Evolutionary conservation across 345 rosid species (phyloP).

Genomic region (Viola odorata): DNA sequence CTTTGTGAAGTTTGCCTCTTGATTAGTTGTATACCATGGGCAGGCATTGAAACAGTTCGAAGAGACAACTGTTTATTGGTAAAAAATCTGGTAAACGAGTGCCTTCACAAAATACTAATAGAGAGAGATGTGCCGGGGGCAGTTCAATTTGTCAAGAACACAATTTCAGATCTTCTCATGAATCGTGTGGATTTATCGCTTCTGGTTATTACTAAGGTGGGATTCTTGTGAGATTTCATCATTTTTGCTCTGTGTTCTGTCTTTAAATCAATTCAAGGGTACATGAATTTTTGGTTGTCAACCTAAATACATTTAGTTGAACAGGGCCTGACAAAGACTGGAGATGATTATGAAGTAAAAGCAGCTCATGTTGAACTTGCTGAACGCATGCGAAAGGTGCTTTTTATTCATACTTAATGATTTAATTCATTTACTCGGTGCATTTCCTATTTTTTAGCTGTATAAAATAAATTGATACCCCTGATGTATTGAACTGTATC

Average conservation of each 20-base stretch:
- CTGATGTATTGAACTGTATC: too few relatives aligned
- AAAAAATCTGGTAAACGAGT: constrained; percentile 84
- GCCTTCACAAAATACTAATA: constrained; percentile 83
- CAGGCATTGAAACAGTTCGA: constrained; percentile 98
- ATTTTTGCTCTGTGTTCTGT: constrained; percentile 16
- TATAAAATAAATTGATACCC: too few relatives aligned
- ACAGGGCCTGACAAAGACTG: constrained; percentile 93
- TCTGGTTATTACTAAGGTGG: constrained; percentile 92
- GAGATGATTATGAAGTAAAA: constrained; percentile 95
- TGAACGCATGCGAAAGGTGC: constrained; percentile 98
- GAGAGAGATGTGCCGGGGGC: constrained; percentile 88
- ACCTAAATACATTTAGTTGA: constrained; percentile 8
- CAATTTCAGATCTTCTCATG: constrained; percentile 95
- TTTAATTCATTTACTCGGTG: neutral
- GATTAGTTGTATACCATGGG: constrained; percentile 15
- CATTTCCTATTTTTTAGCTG: too few relatives aligned
- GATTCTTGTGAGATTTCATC: constrained; percentile 16
- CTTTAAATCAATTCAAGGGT: constrained; percentile 7
- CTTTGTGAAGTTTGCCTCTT: constrained; percentile 7
- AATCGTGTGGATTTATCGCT: constrained; percentile 97
- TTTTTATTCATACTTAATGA: neutral
- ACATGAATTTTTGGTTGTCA: constrained; percentile 1
- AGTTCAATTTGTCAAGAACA: constrained; percentile 79
- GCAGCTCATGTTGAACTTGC: constrained; percentile 97
- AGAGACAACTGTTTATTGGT: constrained; percentile 97